Evolutionary conservation across 768 basidiomycete genomes (phyloP).

Genomic region (Podaxis carcinomalis): DNA sequence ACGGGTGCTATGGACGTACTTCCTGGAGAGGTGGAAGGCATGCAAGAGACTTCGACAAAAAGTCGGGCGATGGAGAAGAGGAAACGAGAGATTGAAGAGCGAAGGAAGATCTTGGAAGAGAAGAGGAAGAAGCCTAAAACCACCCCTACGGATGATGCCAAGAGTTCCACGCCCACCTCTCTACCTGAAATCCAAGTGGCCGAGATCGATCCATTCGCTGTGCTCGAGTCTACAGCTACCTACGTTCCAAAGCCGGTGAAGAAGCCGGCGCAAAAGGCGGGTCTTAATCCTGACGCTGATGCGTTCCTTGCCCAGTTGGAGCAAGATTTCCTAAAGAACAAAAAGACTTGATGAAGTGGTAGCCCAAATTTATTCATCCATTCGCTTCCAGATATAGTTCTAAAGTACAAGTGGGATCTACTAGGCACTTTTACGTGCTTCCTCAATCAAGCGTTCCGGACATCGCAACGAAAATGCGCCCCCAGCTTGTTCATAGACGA

Average conservation of each 20-base stretch:
- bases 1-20: conserved; percentile 54
- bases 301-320: conserved; percentile 64
- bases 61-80: conserved; percentile 70
- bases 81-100: conserved; percentile 69
- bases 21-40: conserved; percentile 77
- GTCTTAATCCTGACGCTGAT: conserved; percentile 43
- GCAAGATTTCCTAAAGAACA: conserved; percentile 44
- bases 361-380: background rate
- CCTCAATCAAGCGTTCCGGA: conserved; percentile 42
- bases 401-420: background rate
- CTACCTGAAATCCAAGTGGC: background rate
- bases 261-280: conserved; percentile 11
- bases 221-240: conserved; percentile 35
- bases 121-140: conserved; percentile 52
- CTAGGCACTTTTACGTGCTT: conserved; percentile 22
- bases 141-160: conserved; percentile 8
- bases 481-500: conserved; percentile 39
- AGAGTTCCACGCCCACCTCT: background rate
- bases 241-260: conserved; percentile 20
- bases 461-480: conserved; percentile 43
- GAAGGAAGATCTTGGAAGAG: conserved; percentile 56
- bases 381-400: background rate
- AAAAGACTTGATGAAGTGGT: conserved; percentile 15
- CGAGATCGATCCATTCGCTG: conserved; percentile 44
- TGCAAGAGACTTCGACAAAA: conserved; percentile 36